A percentile compares a stretch with the other conserved stretches of the same genome.
phyloP scores from a whole-genome alignment of 768 basidiomycete genomes.

The Rhizopogon sp. region DNA sequence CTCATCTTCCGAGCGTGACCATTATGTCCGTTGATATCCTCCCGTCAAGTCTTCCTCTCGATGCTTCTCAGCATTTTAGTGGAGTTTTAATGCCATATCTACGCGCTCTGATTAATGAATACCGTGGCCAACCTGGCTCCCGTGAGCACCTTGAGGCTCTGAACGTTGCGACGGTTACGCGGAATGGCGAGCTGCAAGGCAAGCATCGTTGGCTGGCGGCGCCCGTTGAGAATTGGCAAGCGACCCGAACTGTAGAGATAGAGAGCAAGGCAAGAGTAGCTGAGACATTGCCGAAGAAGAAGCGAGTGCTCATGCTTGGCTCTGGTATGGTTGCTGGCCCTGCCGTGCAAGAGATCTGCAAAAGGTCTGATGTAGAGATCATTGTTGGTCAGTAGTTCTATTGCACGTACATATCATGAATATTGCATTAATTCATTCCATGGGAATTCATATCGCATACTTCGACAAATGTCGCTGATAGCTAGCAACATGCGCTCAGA shows the following conservation, averaged over 20 bases:
- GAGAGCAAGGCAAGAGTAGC: background rate
- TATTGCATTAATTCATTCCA: slow-evolving; percentile 11
- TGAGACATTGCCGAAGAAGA: slow-evolving; percentile 32
- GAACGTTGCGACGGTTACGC: slow-evolving; percentile 67
- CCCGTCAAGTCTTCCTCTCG: slow-evolving; percentile 76
- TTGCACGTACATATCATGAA: slow-evolving; percentile 4
- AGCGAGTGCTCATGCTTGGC: slow-evolving; percentile 76
- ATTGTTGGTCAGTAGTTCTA: slow-evolving; percentile 60
- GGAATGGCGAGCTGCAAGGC: slow-evolving; percentile 46
- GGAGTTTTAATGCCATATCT: slow-evolving; percentile 64
- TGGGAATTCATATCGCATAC: slow-evolving; percentile 6
- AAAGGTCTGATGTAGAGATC: slow-evolving; percentile 58
- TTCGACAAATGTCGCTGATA: slow-evolving; percentile 23
- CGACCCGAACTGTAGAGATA: slow-evolving; percentile 1
- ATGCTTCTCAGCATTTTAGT: slow-evolving; percentile 79
- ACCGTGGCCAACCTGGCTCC: slow-evolving; percentile 21
- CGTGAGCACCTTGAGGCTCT: slow-evolving; percentile 39
- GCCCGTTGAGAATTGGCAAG: slow-evolving; percentile 42
- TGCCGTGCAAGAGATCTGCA: slow-evolving; percentile 69
- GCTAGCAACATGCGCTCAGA: slow-evolving; percentile 71
- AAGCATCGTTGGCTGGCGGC: slow-evolving; percentile 55
- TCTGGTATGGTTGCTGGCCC: slow-evolving; percentile 97
- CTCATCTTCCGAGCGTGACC: slow-evolving; percentile 52
- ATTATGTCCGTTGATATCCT: slow-evolving; percentile 92
- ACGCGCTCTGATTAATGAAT: slow-evolving; percentile 43